phyloP scores from a whole-genome alignment of 2,329 filamentous ascomycete species.

The Cadophora luteo-olivacea region DNA sequence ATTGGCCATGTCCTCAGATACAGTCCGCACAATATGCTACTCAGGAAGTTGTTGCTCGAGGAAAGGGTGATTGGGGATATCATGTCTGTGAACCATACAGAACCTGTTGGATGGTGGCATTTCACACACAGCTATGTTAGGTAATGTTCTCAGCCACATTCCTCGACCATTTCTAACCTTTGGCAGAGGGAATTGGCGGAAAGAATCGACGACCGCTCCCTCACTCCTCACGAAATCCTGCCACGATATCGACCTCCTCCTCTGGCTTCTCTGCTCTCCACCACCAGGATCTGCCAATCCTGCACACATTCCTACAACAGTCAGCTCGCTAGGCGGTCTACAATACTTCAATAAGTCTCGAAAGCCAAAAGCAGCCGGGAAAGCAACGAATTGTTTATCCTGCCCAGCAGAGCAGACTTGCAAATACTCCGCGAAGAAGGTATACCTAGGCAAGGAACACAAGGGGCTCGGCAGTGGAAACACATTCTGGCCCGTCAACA shows the following conservation, averaged over 20 bases:
- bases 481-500: constrained; percentile 81
- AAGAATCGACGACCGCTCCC: constrained; percentile 75
- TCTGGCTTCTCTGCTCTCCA: constrained; percentile 85
- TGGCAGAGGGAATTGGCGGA: constrained; percentile 85
- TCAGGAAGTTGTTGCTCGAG: constrained; percentile 78
- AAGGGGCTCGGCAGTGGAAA: constrained; percentile 68
- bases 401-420: constrained; percentile 79
- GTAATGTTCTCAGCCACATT: constrained; percentile 43
- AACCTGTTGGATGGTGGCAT: constrained; percentile 97
- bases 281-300: constrained; percentile 46
- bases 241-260: constrained; percentile 90
- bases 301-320: constrained; percentile 75
- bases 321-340: constrained; percentile 78
- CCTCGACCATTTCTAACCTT: constrained; percentile 20
- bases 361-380: constrained; percentile 77
- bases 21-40: constrained; percentile 87
- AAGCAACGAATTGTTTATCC: constrained; percentile 84
- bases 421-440: constrained; percentile 81
- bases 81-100: constrained; percentile 86
- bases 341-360: constrained; percentile 78
- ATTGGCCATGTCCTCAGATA: constrained; percentile 95
- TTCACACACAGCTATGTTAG: constrained; percentile 89
- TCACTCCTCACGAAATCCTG: constrained; percentile 94
- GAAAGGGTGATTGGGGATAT: constrained; percentile 83
- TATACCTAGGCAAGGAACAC: constrained; percentile 62